Base-by-base conservation (phyloP, 2,329 filamentous ascomycete species). In the Claviceps digitariae region DNA sequence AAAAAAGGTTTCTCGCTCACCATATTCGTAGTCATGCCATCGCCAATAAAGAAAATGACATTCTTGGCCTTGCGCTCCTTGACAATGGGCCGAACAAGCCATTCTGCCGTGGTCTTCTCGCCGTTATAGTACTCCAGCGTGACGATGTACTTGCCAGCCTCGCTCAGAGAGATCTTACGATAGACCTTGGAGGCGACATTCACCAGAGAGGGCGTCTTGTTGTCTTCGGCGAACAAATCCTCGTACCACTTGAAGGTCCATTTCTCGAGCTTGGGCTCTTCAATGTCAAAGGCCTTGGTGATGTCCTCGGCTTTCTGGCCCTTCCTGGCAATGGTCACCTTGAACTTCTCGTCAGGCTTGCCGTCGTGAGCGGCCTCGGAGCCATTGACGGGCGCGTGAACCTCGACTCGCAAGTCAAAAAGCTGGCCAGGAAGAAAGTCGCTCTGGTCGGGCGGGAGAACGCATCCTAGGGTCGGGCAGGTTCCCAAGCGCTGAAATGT, bases 161-260 rank as follows among this genome's bases (percentile, higher is more conserved):
- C 84, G 64, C 86, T 83, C 27, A 94, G 74, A 20, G 83, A 83
- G 48, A 93, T 77, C 57, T 81, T 79, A 57, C 88, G 79, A 72
- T 89, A 93, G 31, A 81, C 82, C 70, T 90, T 91, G 57, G 86
- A 78, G 1, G 87, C 83, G 51, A 93, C 88, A 57, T 89, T 87
- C 68, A 94, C 88, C 21, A 89, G 63, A 1, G 83, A 86, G 4
- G 86, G 78, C 38, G 76, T 82, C 21, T 79, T 70, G 3, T 81
- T 81, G 61, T 90, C 87, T 63, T 82, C 72, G 29, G 87, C 87
- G 64, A 88, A 94, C 27, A 89, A 77, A 62, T 94, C 85, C 72
- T 91, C 88, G 63, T 79, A 91, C 85, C 86, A 93, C n/a, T 76
- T 76, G 64, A 93, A 93, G 59, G 82, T 78, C 88, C 88, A 94